Percentiles rank a stretch among this genome's conserved stretches.
phyloP scores from a whole-genome alignment of 768 basidiomycete genomes.

The Neoboletus brunneissimus region DNA sequence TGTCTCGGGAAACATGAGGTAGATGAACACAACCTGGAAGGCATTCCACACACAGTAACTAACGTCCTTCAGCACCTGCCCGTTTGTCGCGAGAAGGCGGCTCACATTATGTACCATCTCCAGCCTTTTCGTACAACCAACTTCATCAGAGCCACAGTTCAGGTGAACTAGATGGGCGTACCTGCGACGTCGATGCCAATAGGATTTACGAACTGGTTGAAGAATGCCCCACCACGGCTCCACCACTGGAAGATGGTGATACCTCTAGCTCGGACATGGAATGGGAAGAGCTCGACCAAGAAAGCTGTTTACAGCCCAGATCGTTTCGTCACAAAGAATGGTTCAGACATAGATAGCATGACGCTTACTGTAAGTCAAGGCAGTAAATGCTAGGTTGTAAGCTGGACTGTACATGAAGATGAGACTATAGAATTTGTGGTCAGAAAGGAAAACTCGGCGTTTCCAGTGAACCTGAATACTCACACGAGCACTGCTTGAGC shows the following conservation, averaged over 20 bases:
- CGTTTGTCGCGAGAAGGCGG: no score
- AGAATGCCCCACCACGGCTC: slow-evolving; percentile 36
- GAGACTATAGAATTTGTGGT: slow-evolving; percentile 1
- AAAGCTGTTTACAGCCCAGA: slow-evolving; percentile 39
- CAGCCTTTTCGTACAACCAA: slow-evolving; percentile 1
- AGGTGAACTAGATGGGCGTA: neutral
- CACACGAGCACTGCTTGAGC: slow-evolving; percentile 12
- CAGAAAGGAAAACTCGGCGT: neutral
- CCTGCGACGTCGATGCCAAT: slow-evolving; percentile 15
- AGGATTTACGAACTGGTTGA: slow-evolving; percentile 13
- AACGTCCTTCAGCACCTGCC: neutral
- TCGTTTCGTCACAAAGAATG: neutral
- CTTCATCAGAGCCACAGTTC: neutral
- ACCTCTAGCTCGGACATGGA: slow-evolving; percentile 58
- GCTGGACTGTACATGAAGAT: slow-evolving; percentile 19
- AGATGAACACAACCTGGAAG: slow-evolving; percentile 14
- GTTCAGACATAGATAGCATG: no score
- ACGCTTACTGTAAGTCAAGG: slow-evolving; percentile 10
- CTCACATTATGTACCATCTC: slow-evolving; percentile 14
- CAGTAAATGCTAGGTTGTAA: slow-evolving; percentile 12
- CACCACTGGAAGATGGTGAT: slow-evolving; percentile 61
- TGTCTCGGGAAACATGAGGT: slow-evolving; percentile 16
- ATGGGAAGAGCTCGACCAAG: slow-evolving; percentile 69
- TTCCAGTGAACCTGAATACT: neutral
- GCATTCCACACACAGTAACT: slow-evolving; percentile 14